Conservation (phyloP, 225 moss, liverwort and hornwort species). For the Ulota crispa region DNA sequence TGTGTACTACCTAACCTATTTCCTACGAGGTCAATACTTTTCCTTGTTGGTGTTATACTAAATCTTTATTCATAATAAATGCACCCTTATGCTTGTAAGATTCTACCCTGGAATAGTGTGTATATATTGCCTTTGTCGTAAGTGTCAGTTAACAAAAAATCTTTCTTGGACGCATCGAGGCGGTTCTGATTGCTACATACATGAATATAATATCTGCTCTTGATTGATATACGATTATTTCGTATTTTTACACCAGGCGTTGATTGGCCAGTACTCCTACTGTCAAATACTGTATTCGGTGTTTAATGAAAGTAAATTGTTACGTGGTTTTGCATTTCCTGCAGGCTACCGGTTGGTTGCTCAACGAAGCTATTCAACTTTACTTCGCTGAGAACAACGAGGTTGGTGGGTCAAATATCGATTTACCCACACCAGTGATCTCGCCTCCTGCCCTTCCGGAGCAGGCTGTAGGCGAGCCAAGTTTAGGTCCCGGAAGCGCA, state of each 20-base stretch:
- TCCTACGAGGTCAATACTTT: background rate
- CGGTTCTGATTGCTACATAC: background rate
- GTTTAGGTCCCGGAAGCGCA: constrained; percentile 50
- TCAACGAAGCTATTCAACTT: constrained; percentile 89
- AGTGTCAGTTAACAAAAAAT: background rate
- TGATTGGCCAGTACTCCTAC: constrained; percentile 1
- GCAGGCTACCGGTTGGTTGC: constrained; percentile 91
- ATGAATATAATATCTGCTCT: background rate
- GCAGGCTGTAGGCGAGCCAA: constrained; percentile 41
- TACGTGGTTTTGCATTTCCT: constrained; percentile 19
- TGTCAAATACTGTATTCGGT: background rate
- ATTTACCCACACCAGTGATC: constrained; percentile 37
- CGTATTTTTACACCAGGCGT: background rate
- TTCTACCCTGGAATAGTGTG: background rate
- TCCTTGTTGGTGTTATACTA: background rate
- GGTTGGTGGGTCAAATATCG: constrained; percentile 40
- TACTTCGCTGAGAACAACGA: constrained; percentile 87
- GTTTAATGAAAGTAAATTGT: constrained; percentile 8
- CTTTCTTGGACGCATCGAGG: background rate
- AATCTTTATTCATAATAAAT: background rate
- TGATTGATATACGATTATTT: background rate
- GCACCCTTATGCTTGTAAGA: background rate
- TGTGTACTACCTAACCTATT: background rate
- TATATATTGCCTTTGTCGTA: background rate
- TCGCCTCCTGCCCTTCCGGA: constrained; percentile 38